Evolutionary conservation across 257 asterid genomes (phyloP).

Genomic region (Solanum appendiculatum): DNA sequence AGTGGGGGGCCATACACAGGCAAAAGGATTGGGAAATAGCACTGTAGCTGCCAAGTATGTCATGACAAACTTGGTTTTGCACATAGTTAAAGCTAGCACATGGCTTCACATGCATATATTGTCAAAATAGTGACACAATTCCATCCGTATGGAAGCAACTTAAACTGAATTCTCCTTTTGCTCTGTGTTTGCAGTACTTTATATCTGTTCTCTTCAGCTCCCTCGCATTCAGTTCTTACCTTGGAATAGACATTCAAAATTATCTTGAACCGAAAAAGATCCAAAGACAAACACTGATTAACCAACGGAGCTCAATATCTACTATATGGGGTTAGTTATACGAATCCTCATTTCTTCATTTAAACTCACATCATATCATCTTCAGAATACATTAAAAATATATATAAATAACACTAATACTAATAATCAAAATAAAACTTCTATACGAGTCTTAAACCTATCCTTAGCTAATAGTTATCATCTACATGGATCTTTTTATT

Average conservation of each 20-base stretch:
- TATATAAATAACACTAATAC: too few relatives aligned
- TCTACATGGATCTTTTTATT: neutral
- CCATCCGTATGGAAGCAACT: neutral
- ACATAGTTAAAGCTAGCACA: conserved; percentile 12
- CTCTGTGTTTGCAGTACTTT: neutral
- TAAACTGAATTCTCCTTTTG: neutral
- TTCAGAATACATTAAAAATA: too few relatives aligned
- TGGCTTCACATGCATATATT: conserved; percentile 20
- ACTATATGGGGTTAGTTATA: neutral
- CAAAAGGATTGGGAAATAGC: neutral
- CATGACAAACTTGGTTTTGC: conserved; percentile 13
- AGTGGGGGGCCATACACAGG: neutral
- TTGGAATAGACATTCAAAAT: neutral
- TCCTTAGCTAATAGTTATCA: neutral
- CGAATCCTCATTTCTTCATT: too few relatives aligned
- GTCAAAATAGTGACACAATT: neutral
- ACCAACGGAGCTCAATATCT: too few relatives aligned
- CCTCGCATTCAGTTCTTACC: neutral
- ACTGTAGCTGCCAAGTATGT: neutral
- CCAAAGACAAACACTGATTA: neutral
- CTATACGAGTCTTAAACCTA: too few relatives aligned
- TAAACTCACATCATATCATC: neutral
- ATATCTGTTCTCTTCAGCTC: neutral
- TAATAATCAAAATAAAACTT: neutral
- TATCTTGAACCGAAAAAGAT: too few relatives aligned